Evolutionary conservation across 2,329 filamentous ascomycete genomes (phyloP).

Genomic region (Fusarium temperatum): DNA sequence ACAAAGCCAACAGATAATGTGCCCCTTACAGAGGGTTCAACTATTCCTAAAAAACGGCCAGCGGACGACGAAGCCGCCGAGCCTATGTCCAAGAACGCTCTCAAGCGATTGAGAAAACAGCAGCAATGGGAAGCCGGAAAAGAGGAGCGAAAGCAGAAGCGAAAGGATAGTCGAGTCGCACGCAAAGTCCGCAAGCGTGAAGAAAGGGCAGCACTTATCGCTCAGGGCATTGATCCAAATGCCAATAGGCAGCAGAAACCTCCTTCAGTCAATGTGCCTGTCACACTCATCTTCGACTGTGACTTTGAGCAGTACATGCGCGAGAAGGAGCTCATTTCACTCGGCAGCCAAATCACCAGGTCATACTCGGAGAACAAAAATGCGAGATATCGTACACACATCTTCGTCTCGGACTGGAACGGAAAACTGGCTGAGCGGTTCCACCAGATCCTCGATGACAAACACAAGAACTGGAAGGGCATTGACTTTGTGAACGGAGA

Average conservation of each 20-base stretch:
- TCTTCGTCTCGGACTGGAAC: constrained; percentile 82
- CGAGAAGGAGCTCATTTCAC: constrained; percentile 83
- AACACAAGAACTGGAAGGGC: constrained; percentile 82
- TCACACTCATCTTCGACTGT: constrained; percentile 89
- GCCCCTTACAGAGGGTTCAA: neutral
- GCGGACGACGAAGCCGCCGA: constrained; percentile 18
- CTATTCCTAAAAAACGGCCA: neutral
- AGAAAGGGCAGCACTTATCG: constrained; percentile 60
- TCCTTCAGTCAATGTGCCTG: constrained; percentile 67
- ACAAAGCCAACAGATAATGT: neutral
- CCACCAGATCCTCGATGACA: constrained; percentile 75
- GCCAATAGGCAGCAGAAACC: constrained; percentile 48
- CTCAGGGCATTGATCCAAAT: constrained; percentile 55
- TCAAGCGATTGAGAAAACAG: constrained; percentile 79
- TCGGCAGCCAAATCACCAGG: constrained; percentile 84
- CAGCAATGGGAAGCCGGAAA: constrained; percentile 80
- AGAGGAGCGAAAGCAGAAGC: constrained; percentile 62
- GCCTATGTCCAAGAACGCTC: constrained; percentile 81
- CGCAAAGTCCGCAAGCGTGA: constrained; percentile 59
- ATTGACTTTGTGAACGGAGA: constrained; percentile 78
- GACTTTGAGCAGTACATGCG: constrained; percentile 91
- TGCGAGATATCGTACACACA: constrained; percentile 72
- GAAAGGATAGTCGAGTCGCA: constrained; percentile 64
- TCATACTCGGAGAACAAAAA: constrained; percentile 88
- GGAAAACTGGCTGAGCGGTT: constrained; percentile 81